Base-by-base conservation (phyloP, 2,329 filamentous ascomycete genomes). In the Ophiostoma ips region DNA sequence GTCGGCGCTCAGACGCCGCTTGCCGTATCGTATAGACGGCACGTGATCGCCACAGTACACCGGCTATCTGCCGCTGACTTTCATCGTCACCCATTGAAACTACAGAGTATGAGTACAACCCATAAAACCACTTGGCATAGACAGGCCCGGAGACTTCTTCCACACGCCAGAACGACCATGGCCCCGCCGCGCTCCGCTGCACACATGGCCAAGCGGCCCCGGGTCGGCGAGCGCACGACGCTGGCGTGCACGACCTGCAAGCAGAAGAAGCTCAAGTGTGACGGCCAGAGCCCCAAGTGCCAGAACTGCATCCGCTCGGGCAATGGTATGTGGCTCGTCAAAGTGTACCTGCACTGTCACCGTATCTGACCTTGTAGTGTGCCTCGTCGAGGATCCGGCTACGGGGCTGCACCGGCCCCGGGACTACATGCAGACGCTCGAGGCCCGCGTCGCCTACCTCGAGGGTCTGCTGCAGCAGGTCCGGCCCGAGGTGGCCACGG, bases 361-460 rank as follows among this genome's bases (percentile, higher is more conserved):
- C n/a, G n/a, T n/a, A n/a, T n/a, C 40, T 43, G 24, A 31, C 40
- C 9, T 4, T 5, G n/a, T 43, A 53, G 52, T 47, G 13, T 52
- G 52, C 16, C 21, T 53, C 11, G 60, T 65, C 7, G 63, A 66
- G 56, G 64, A 66, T 47, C 62, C 63, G 8, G 60, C 63, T 8
- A 65, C 64, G 2, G 59, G 62, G 5, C 50, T 62, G 7, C 60
- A 63, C 36, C 58, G 59, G 28, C 62, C 40, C 11, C 40, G 40
- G 3, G 40, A 43, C 24, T 64, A 66, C 53, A 59, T 65, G 48
- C 56, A 61, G 50, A 58, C 58, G 2, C 56, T 63, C 0, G 60
- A 63, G 28, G 48, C 55, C 10, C 58, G 59, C 2, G 56, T 62
- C 21, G 58, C 59, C 9, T 60, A 60, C 31, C 57, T 64, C 1